Evolutionary conservation across 768 basidiomycete genomes (phyloP).

Genomic region (Roridomyces roridus): DNA sequence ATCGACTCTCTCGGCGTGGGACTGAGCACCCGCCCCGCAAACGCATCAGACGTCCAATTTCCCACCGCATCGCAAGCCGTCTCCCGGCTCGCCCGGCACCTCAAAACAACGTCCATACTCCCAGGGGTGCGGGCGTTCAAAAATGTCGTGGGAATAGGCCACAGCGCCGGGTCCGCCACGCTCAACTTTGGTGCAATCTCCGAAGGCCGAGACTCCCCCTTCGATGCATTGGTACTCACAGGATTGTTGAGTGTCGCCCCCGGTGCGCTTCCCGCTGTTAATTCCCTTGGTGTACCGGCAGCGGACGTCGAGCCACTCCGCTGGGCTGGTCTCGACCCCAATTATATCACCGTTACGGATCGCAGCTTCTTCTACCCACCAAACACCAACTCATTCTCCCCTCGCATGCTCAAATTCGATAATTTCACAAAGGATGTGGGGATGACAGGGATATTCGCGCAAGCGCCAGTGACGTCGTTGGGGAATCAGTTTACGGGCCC

Average conservation of each 20-base stretch:
- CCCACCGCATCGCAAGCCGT: neutral
- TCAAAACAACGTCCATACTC: neutral
- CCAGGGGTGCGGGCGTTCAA: neutral
- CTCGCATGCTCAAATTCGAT: conserved; percentile 2
- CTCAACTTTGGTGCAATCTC: neutral
- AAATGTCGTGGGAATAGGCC: neutral
- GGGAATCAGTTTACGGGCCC: neutral
- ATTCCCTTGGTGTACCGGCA: neutral
- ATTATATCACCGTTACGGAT: neutral
- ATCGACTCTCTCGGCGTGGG: neutral
- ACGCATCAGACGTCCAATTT: neutral
- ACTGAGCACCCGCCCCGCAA: neutral
- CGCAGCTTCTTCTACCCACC: neutral
- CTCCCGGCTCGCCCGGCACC: neutral
- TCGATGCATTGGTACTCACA: neutral
- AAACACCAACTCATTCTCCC: neutral
- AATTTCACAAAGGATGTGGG: neutral
- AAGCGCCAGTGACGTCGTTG: neutral
- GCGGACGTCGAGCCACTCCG: conserved; percentile 1
- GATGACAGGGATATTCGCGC: neutral
- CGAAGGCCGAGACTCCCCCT: neutral
- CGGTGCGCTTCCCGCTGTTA: neutral
- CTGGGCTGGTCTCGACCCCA: conserved; percentile 1
- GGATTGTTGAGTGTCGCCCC: neutral
- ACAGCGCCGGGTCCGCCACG: neutral